phyloP scores from a whole-genome alignment of 2,329 filamentous ascomycete genomes.

The Aspergillus pseudoterreus region DNA sequence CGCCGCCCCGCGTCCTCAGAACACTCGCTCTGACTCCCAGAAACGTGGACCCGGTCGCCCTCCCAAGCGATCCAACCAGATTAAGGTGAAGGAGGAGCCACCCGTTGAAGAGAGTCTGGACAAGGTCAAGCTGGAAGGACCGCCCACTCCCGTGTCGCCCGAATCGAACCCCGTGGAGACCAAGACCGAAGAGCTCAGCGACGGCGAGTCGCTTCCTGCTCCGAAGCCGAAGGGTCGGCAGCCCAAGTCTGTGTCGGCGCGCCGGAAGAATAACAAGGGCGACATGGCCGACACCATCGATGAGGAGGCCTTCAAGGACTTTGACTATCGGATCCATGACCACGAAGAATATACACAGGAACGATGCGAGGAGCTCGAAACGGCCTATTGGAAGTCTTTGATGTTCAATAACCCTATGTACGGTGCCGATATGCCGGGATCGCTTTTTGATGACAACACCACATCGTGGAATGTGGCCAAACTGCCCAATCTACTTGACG shows the following conservation, averaged over 20 bases:
- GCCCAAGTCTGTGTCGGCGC: conserved; percentile 73
- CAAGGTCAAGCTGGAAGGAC: conserved; percentile 42
- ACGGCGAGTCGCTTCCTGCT: conserved; percentile 39
- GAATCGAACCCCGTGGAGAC: conserved; percentile 49
- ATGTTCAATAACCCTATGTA: conserved; percentile 95
- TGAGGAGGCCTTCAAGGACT: conserved; percentile 84
- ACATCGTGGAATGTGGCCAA: conserved; percentile 93
- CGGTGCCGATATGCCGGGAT: conserved; percentile 93
- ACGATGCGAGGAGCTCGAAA: conserved; percentile 89
- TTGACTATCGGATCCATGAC: conserved; percentile 81
- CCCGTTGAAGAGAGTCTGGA: conserved; percentile 32
- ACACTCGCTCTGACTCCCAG: conserved; percentile 36
- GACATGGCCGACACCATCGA: conserved; percentile 78
- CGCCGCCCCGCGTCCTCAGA: conserved; percentile 29
- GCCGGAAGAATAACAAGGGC: conserved; percentile 78
- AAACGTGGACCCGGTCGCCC: conserved; percentile 46
- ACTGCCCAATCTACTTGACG: conserved; percentile 86
- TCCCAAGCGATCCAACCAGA: conserved; percentile 35
- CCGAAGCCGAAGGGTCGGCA: conserved; percentile 53
- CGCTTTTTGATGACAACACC: conserved; percentile 76
- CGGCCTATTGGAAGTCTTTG: conserved; percentile 94
- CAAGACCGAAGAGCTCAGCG: conserved; percentile 54
- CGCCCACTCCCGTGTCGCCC: conserved; percentile 54
- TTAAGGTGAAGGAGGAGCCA: conserved; percentile 38
- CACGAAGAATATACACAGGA: conserved; percentile 86